A percentile compares a stretch with the other conserved stretches of the same genome.
These are phyloP conservation scores for Penicillium psychrosexuale DNA, from an alignment of 2,329 filamentous ascomycete genomes.

Conservation along the genomic window DNA sequence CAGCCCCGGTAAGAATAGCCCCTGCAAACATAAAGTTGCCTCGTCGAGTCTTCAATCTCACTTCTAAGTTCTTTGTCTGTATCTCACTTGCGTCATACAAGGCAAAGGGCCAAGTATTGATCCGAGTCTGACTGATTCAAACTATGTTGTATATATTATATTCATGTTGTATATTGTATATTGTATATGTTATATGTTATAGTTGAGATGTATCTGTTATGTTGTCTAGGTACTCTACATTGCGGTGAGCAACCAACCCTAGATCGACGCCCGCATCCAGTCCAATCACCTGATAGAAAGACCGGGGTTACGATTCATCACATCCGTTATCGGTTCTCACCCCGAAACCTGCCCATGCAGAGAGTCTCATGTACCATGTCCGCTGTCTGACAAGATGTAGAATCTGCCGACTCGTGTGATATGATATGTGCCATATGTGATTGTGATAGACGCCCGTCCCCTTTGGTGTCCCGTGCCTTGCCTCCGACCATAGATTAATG, in stretches of 20 bases:
- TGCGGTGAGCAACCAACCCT: slow-evolving; percentile 2
- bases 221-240: neutral
- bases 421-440: neutral
- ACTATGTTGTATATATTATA: neutral
- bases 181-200: neutral
- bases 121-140: neutral
- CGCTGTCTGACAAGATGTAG: neutral
- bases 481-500: neutral
- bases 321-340: slow-evolving; percentile 6
- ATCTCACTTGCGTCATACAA: slow-evolving; percentile 7
- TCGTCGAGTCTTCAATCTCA: slow-evolving; percentile 3
- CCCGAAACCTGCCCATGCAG: slow-evolving; percentile 1
- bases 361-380: neutral
- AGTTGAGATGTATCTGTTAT: neutral
- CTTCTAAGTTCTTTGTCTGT: neutral
- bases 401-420: neutral
- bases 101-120: slow-evolving; percentile 7
- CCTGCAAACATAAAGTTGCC: neutral
- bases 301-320: slow-evolving; percentile 6
- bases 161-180: no score
- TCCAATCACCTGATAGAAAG: slow-evolving; percentile 8
- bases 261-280: slow-evolving; percentile 5
- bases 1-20: neutral
- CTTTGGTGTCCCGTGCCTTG: slow-evolving; percentile 3
- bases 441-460: slow-evolving; percentile 1